These are phyloP conservation scores for Auricularia sp. DNA, from an alignment of 768 basidiomycete species.

Conservation along the genomic window DNA sequence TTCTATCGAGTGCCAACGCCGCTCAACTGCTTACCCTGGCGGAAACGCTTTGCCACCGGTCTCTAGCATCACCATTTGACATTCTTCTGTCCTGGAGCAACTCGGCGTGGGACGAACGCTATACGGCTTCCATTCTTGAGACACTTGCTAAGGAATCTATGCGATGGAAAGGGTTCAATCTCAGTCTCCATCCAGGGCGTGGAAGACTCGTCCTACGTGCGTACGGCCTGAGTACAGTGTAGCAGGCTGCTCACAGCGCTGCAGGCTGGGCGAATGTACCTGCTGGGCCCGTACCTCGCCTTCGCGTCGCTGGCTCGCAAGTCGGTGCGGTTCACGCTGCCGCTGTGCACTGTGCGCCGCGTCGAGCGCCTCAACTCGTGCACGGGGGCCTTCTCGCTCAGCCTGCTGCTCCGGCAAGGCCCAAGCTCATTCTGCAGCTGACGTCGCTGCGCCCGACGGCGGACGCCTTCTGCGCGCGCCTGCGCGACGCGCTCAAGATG, in stretches of 20 bases:
- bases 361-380: conserved; percentile 91
- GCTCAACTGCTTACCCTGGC: too few relatives aligned
- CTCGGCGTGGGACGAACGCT: too few relatives aligned
- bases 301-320: conserved; percentile 88
- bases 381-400: conserved; percentile 90
- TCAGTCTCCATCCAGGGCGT: conserved; percentile 46
- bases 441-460: conserved; percentile 90
- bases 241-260: conserved; percentile 1
- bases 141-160: too few relatives aligned
- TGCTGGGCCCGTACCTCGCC: conserved; percentile 82
- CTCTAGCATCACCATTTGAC: too few relatives aligned
- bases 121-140: too few relatives aligned
- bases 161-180: too few relatives aligned
- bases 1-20: too few relatives aligned
- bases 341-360: conserved; percentile 82
- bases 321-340: conserved; percentile 84
- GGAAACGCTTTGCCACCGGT: too few relatives aligned
- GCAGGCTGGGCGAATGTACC: conserved; percentile 85
- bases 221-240: conserved; percentile 25
- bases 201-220: conserved; percentile 82
- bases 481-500: conserved; percentile 81
- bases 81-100: too few relatives aligned
- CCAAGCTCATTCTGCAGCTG: conserved; percentile 88
- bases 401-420: conserved; percentile 84
- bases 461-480: conserved; percentile 80